These are phyloP conservation scores for Lodderomyces theae DNA, from an alignment of 1,139 yeast genomes.

Conservation along the genomic window DNA sequence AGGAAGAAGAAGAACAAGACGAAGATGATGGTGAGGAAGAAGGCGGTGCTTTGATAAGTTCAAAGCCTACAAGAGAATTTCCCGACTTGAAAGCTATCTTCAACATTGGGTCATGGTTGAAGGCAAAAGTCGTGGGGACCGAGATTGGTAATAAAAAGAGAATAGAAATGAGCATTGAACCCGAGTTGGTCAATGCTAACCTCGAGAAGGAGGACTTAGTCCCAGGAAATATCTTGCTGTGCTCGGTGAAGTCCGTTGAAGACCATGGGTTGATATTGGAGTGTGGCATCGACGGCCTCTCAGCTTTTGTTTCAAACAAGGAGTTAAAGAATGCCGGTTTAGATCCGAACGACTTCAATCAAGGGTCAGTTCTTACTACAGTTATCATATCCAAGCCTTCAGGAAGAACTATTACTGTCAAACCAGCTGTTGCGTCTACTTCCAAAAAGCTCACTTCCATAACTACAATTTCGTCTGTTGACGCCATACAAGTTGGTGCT, in stretches of 20 bases:
- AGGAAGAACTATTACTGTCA: constrained; percentile 64
- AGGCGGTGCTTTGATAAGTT: constrained; percentile 15
- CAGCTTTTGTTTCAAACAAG: constrained; percentile 78
- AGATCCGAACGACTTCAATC: constrained; percentile 18
- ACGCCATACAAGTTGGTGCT: constrained; percentile 82
- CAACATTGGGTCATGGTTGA: constrained; percentile 77
- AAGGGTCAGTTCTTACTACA: constrained; percentile 52
- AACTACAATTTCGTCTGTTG: constrained; percentile 63
- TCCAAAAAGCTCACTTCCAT: constrained; percentile 44
- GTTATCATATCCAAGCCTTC: constrained; percentile 43
- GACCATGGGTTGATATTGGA: constrained; percentile 87
- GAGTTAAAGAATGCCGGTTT: constrained; percentile 39
- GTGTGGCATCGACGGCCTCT: constrained; percentile 53
- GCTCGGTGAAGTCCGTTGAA: constrained; percentile 73
- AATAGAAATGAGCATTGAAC: constrained; percentile 74
- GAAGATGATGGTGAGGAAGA: constrained; percentile 39
- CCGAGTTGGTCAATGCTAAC: constrained; percentile 61
- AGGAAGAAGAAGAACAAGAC: constrained; percentile 42
- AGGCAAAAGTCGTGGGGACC: constrained; percentile 65
- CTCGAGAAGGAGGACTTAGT: constrained; percentile 64
- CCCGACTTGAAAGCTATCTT: constrained; percentile 60
- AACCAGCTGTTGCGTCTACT: constrained; percentile 29
- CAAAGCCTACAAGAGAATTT: constrained; percentile 32
- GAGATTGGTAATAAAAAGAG: constrained; percentile 40
- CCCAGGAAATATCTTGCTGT: constrained; percentile 68